Conservation (phyloP, 441 rosid species). For the Mallotus repandus region DNA sequence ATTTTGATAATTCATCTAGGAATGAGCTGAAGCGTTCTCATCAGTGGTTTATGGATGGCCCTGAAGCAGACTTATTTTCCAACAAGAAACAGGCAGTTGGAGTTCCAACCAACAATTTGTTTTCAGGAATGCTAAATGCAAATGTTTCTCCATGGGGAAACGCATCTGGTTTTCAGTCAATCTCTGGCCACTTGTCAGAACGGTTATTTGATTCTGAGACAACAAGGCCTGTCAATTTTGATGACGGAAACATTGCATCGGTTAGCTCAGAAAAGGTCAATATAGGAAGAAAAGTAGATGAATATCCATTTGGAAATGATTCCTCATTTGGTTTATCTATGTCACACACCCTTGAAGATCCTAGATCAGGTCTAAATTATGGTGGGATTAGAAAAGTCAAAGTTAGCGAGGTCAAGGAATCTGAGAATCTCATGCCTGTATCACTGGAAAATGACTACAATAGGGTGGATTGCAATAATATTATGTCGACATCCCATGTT, state of each 20-base stretch:
- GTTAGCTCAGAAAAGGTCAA: slow-evolving; percentile 37
- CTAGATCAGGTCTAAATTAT: slow-evolving; percentile 42
- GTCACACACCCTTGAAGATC: slow-evolving; percentile 51
- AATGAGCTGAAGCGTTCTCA: slow-evolving; percentile 53
- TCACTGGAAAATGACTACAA: slow-evolving; percentile 42
- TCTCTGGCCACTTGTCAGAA: slow-evolving; percentile 46
- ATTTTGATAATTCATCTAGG: slow-evolving; percentile 49
- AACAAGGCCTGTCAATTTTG: slow-evolving; percentile 36
- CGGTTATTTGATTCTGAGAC: slow-evolving; percentile 47
- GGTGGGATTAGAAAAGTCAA: slow-evolving; percentile 71
- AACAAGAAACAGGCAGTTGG: slow-evolving; percentile 61
- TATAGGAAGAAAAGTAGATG: slow-evolving; percentile 42
- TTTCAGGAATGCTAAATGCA: slow-evolving; percentile 40
- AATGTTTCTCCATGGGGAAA: slow-evolving; percentile 51
- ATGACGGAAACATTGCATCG: slow-evolving; percentile 39
- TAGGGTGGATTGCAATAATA: slow-evolving; percentile 32
- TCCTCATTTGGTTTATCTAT: slow-evolving; percentile 59
- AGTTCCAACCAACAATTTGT: slow-evolving; percentile 36
- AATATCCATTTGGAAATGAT: slow-evolving; percentile 39
- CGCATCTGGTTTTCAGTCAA: slow-evolving; percentile 45
- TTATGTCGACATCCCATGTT: slow-evolving; percentile 32
- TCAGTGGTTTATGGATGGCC: slow-evolving; percentile 61
- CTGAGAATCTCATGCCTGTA: slow-evolving; percentile 39
- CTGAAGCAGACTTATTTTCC: slow-evolving; percentile 46
- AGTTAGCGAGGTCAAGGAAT: slow-evolving; percentile 60